Conservation (phyloP, 345 rosid genomes). For the Eucalyptus coolabah region DNA sequence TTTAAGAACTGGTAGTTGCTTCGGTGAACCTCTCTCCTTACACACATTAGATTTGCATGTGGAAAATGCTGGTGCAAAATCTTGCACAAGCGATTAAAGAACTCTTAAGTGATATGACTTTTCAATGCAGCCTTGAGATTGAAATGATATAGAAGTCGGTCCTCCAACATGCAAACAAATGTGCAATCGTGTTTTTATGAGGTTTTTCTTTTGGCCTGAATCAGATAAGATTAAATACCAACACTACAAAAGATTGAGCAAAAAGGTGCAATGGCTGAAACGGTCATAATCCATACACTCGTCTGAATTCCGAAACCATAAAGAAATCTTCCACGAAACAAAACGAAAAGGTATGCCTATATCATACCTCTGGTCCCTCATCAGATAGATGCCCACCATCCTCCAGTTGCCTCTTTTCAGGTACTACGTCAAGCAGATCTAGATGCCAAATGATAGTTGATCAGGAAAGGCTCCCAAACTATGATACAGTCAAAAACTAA, state of each 20-base stretch:
- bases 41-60: background rate
- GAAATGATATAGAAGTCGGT: background rate
- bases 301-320: background rate
- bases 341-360: background rate
- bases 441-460: background rate
- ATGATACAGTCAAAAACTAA: background rate
- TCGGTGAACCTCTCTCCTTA: background rate
- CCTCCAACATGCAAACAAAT: background rate
- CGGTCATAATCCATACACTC: background rate
- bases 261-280: background rate
- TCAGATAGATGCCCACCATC: constrained; percentile 70
- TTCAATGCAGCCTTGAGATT: background rate
- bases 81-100: background rate
- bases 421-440: constrained; percentile 56
- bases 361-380: constrained; percentile 40
- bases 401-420: constrained; percentile 59
- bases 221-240: background rate
- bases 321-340: background rate
- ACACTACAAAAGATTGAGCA: background rate
- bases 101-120: background rate
- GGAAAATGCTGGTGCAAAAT: background rate
- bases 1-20: background rate
- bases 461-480: background rate
- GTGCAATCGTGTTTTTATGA: background rate
- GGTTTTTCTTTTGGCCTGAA: background rate